Percentiles rank a stretch among this genome's conserved stretches.
phyloP scores from a whole-genome alignment of 768 basidiomycete genomes.

The Trametes cinnabarina region DNA sequence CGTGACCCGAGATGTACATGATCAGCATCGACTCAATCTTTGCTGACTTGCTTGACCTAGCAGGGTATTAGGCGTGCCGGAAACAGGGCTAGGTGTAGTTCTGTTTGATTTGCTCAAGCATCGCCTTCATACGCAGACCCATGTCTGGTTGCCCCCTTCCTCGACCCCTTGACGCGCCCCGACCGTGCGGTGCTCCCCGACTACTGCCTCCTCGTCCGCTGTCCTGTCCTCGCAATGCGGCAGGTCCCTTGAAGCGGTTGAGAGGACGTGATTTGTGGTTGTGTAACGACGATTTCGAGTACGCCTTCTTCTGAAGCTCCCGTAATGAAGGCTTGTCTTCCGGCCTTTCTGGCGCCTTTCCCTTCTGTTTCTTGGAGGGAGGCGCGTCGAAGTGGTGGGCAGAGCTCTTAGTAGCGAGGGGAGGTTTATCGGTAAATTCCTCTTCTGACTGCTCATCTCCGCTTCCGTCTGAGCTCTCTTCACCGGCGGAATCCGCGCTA shows the following conservation, averaged over 20 bases:
- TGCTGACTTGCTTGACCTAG: neutral
- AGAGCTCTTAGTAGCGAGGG: neutral
- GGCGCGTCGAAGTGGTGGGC: neutral
- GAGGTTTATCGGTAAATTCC: conserved; percentile 5
- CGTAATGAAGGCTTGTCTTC: conserved; percentile 43
- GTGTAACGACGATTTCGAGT: conserved; percentile 56
- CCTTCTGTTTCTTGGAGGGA: neutral
- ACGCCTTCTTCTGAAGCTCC: conserved; percentile 61
- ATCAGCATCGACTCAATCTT: neutral
- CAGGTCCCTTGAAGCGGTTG: conserved; percentile 28
- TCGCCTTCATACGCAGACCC: conserved; percentile 82
- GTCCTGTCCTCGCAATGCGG: conserved; percentile 17
- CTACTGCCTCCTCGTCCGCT: conserved; percentile 13
- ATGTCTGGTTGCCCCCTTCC: conserved; percentile 64
- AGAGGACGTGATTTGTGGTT: conserved; percentile 52
- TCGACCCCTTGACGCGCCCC: conserved; percentile 24
- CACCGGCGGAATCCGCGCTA: neutral
- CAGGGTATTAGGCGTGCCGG: neutral
- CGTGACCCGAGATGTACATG: conserved; percentile 3
- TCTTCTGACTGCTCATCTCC: conserved; percentile 21
- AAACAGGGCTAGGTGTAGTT: conserved; percentile 39
- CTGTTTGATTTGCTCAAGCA: conserved; percentile 84
- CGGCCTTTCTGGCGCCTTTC: neutral
- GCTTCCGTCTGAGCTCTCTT: neutral
- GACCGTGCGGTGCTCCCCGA: conserved; percentile 37